phyloP scores from a whole-genome alignment of 805 yeast species.

The Lachancea sp. region DNA sequence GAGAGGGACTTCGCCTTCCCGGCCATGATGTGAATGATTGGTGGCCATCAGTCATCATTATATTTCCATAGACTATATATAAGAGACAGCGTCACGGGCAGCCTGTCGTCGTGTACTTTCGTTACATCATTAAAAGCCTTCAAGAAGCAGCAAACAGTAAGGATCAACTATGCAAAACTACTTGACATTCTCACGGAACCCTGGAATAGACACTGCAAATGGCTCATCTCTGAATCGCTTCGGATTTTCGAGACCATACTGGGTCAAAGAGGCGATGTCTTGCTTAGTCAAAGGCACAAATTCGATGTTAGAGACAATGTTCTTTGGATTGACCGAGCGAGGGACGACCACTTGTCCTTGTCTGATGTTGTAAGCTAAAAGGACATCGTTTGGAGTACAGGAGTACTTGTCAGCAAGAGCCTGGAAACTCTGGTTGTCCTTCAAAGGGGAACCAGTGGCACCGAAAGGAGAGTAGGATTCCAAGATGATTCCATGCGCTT shows the following conservation, averaged over 20 bases:
- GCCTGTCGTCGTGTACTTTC: not conserved
- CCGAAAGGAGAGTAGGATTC: conserved; percentile 64
- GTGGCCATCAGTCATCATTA: not conserved
- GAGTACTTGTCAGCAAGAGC: conserved; percentile 52
- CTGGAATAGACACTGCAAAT: conserved; percentile 26
- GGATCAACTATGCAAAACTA: not conserved
- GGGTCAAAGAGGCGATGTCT: conserved; percentile 36
- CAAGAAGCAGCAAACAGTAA: not conserved
- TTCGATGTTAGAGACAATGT: conserved; percentile 43
- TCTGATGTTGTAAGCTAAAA: conserved; percentile 56
- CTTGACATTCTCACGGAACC: conserved; percentile 21
- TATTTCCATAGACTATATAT: not conserved
- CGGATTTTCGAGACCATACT: conserved; percentile 29
- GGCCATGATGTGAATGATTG: not conserved
- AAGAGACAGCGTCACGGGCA: not conserved
- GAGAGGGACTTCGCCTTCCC: conserved; percentile 9
- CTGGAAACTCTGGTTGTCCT: conserved; percentile 43
- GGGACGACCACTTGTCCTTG: conserved; percentile 60
- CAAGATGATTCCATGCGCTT: conserved; percentile 44
- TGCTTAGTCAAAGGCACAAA: conserved; percentile 36
- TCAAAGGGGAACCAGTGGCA: conserved; percentile 55
- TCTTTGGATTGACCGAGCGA: conserved; percentile 60
- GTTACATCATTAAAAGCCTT: not conserved
- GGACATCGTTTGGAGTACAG: conserved; percentile 48
- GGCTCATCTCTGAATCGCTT: conserved; percentile 30